Base-by-base conservation (phyloP, 371 early-diverging fungal species). In the Rhizopus arrhizus region DNA sequence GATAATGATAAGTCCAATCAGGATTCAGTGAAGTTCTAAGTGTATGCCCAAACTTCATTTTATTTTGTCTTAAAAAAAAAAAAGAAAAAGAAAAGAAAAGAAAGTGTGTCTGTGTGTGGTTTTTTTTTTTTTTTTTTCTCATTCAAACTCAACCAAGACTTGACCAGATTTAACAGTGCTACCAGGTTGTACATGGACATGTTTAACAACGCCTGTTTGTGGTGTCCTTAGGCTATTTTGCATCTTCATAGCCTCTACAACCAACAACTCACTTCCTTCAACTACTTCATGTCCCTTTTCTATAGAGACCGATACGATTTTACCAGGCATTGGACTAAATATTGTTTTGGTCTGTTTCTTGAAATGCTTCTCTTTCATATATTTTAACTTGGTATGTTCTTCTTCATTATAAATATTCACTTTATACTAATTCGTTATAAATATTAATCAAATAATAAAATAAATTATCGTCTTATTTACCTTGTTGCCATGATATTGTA, bases 201-300 rank as follows among this genome's bases (percentile, higher is more conserved):
- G 86, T 73, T 90, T 91, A 64, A 98, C 80, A 51, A 80, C 87
- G 49, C 96, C 97, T 4, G 81, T 86, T 7, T 86, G 81, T 5
- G 92, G 82, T 8, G 96, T 88, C 3, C 91, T 82, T 47, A 98
- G 69, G 6, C 96, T 92, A 65, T 98, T 96, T 65, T 97, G 95
- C 98, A 97, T 97, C 80, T 98, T 98, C 98, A 98, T 98, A 29
- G 98, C 98, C 75, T 98, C 98, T 4, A 98, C 92, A 0, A 95
- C 90, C 0, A 90, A 91, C 8, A 98, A 69, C 64, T 94, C 95
- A 4, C 78, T 75, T 1, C 98, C 98, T 73, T 94, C 89, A 3
- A 85, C 79, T 53, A 84, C 87, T 15, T 81, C 73, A 63, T 98
- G 93, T 12, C 95, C 96, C 31, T 73, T 87, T 72, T 88, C 85